phyloP scores from a whole-genome alignment of 768 basidiomycete genomes.

The Phanerochaete sordida region DNA sequence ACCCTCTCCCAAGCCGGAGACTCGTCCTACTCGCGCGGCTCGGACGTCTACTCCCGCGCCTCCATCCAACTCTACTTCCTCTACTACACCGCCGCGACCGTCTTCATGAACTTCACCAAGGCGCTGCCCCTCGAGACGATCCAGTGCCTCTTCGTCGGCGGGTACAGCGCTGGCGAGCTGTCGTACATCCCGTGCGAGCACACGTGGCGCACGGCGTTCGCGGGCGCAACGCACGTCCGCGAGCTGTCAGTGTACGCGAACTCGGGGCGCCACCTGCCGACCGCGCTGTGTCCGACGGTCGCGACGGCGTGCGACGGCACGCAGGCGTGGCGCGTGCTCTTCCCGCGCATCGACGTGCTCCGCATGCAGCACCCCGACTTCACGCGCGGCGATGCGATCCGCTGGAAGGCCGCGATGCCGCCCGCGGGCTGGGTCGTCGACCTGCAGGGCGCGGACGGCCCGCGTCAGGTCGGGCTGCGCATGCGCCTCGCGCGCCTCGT shows the following conservation, averaged over 20 bases:
- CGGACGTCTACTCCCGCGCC: not conserved
- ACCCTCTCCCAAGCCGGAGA: not conserved
- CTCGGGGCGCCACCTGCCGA: not conserved
- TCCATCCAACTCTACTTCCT: not conserved
- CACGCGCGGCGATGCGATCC: not conserved
- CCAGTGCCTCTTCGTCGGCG: not conserved
- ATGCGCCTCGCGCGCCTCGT: not conserved
- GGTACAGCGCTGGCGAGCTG: not conserved
- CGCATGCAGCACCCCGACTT: not conserved
- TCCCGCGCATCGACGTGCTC: not conserved
- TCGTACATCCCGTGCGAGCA: not conserved
- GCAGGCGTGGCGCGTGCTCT: not conserved
- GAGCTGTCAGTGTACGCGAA: not conserved
- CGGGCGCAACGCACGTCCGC: not conserved
- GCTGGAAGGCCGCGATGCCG: not conserved
- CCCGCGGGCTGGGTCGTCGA: not conserved
- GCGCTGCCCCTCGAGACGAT: not conserved
- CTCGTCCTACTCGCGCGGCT: not conserved
- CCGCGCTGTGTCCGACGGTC: not conserved
- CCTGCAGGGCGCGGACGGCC: not conserved
- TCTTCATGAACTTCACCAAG: not conserved
- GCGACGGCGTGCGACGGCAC: not conserved
- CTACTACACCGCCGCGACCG: not conserved
- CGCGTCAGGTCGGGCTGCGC: not conserved
- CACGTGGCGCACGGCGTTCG: not conserved